A percentile compares a stretch with the other conserved stretches of the same genome.
Evolutionary conservation across 129 eudicot genomes (phyloP).

Genomic region (Ambrosia artemisiifolia): DNA sequence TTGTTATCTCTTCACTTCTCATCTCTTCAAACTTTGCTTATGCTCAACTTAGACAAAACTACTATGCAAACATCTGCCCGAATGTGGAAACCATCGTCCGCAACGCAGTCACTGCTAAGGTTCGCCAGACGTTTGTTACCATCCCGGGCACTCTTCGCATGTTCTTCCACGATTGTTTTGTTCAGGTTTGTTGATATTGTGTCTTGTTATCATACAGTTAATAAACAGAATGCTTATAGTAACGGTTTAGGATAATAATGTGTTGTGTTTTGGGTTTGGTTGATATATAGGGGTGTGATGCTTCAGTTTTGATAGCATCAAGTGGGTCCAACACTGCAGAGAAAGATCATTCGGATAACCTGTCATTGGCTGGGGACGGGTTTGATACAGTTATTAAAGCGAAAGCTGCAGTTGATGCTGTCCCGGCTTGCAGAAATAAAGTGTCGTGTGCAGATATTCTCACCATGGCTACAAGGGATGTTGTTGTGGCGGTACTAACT

Average conservation of each 20-base stretch:
- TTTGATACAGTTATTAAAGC: conserved; percentile 77
- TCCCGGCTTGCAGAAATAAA: conserved; percentile 54
- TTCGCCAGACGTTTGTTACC: conserved; percentile 66
- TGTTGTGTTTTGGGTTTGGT: neutral
- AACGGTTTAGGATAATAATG: no score
- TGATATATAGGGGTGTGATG: conserved; percentile 71
- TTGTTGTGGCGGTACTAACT: conserved; percentile 42
- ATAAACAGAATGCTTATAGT: neutral
- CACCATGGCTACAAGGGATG: conserved; percentile 89
- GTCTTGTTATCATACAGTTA: no score
- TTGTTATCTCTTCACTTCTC: conserved; percentile 28
- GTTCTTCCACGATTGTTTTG: conserved; percentile 91
- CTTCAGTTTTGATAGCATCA: conserved; percentile 65
- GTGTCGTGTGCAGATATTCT: conserved; percentile 95
- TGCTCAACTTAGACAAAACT: conserved; percentile 56
- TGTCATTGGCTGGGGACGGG: conserved; percentile 84
- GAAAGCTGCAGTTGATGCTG: conserved; percentile 71
- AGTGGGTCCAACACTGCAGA: conserved; percentile 56
- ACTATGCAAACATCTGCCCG: conserved; percentile 68
- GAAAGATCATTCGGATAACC: conserved; percentile 69
- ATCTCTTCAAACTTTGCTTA: conserved; percentile 29
- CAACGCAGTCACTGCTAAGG: conserved; percentile 43
- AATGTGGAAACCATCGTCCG: conserved; percentile 69
- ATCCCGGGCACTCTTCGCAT: conserved; percentile 73
- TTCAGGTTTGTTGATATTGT: conserved; percentile 40